These are phyloP conservation scores for thale cress (Arabidopsis thaliana) DNA, from an alignment of 345 rosid species.

Conservation along the genomic window TAIR10.1 NC_003071.7:10312001-10312500, in stretches of 20 bases:
- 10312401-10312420: constrained; percentile 1
- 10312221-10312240: constrained; percentile 35
- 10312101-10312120: constrained; percentile 93
- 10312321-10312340: constrained; percentile 9
- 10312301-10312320: constrained; percentile 29
- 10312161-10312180: constrained; percentile 44
- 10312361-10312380: constrained; percentile 1
- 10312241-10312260: constrained; percentile 19
- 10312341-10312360: constrained; percentile 25
- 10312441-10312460: constrained; percentile 33
- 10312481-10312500: constrained; percentile 18
- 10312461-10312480: constrained; percentile 4
- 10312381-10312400: background rate
- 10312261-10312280: constrained; percentile 30
- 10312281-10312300: constrained; percentile 33
- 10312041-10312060: constrained; percentile 76
- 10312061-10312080: constrained; percentile 88
- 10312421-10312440: background rate
- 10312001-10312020: constrained; percentile 89
- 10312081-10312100: constrained; percentile 88
- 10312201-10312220: constrained; percentile 42
- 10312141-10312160: constrained; percentile 71
- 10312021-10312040: constrained; percentile 86
- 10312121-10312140: constrained; percentile 94
- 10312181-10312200: constrained; percentile 26